Base-by-base conservation (phyloP, 768 basidiomycete genomes). In the Pleurotus cornucopiae region DNA sequence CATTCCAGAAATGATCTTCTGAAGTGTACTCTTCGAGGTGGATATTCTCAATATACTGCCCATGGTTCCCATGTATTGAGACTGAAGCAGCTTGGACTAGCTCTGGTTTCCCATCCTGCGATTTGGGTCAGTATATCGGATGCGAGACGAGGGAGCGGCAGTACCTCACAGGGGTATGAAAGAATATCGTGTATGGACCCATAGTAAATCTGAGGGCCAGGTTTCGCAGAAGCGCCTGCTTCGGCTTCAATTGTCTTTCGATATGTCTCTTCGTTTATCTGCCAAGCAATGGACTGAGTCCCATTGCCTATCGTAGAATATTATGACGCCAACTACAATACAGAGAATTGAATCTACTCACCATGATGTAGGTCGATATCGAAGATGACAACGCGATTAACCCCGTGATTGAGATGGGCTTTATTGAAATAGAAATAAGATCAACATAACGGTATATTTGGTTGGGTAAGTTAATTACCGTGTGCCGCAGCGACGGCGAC, bases 321-420 rank as follows among this genome's bases (percentile, higher is more conserved):
- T 11, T 0, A 11, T 4, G 34, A 25, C 20, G 20, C 13, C 41
- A 25, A 53, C 43, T 16, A 11, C 39, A 43, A 34, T 21, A 48
- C 4, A 4, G 12, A 40, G 9, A 30, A 37, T 30, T 41, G n/a
- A 54, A 14, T 41, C 5, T 13, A 62, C 73, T 55, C 56, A 86
- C 91, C 93, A 63, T 94, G 92, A 69, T 94, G 92, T 7, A 96
- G 74, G 67, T 96, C 95, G 52, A 98, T 93, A 66, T 98, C 96
- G 34, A 98, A 80, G 44, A 99, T 88, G 25, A 94, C 79, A 1
- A 92, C 77, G 20, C 91, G 83, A 40, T 86, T 83, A 41, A 96
- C 78, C 6, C 82, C 81, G 63, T 97, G 86, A 51, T 84, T 73
- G 11, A 97, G 70, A 68, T 98, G 86, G 0, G 94, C 94, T 96